A percentile compares a stretch with the other conserved stretches of the same genome.
These are phyloP conservation scores for Parachlorella kessleri DNA, from an alignment of 139 green algal species.

Conservation along the genomic window DNA sequence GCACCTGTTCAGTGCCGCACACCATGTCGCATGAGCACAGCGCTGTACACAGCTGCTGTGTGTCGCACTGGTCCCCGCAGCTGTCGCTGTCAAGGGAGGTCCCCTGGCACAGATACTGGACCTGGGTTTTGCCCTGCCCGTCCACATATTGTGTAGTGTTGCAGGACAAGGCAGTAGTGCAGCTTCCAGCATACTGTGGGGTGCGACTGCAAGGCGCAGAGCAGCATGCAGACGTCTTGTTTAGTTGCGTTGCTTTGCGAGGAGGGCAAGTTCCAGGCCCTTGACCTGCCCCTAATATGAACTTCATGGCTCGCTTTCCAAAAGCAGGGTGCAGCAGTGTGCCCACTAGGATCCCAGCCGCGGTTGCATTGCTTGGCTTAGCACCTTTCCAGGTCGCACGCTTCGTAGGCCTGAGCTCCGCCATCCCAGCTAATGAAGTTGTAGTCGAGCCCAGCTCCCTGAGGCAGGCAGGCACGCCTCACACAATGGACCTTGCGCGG, in stretches of 20 bases:
- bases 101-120: slow-evolving; percentile 51
- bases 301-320: too few species aligned
- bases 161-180: slow-evolving; percentile 43
- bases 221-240: neutral
- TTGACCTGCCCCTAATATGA: too few species aligned
- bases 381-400: slow-evolving; percentile 42
- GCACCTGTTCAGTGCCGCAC: slow-evolving; percentile 27
- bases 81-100: slow-evolving; percentile 18
- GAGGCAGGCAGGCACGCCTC: slow-evolving; percentile 44
- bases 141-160: neutral
- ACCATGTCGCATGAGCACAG: slow-evolving; percentile 54
- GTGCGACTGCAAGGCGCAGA: slow-evolving; percentile 18
- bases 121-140: slow-evolving; percentile 13
- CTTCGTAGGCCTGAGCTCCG: slow-evolving; percentile 56
- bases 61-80: slow-evolving; percentile 34
- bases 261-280: too few species aligned
- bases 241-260: too few species aligned
- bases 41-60: slow-evolving; percentile 48
- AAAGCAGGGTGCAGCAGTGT: too few species aligned
- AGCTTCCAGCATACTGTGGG: slow-evolving; percentile 61
- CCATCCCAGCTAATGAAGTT: slow-evolving; percentile 58
- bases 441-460: slow-evolving; percentile 34
- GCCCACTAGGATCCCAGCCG: too few species aligned
- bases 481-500: too few species aligned
- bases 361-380: too few species aligned